Base-by-base conservation (phyloP, 305 asterid species). In the Withania somnifera region DNA sequence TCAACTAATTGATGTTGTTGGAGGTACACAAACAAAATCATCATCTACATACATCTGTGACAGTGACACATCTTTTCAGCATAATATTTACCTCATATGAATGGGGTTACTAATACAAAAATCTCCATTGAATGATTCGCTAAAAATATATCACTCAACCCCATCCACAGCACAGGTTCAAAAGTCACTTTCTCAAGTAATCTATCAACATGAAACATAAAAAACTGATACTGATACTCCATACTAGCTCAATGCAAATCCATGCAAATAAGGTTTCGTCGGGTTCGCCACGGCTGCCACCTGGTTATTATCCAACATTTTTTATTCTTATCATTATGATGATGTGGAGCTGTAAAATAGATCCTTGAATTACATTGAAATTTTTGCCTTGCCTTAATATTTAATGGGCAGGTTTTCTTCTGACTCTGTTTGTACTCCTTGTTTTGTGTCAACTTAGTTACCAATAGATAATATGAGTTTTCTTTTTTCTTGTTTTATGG, bases 401-500 rank as follows among this genome's bases (percentile, higher is more conserved):
- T n/a, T 64, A 17, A 64, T 26, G 26, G 32, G 75, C 50, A 14
- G 45, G 76, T 66, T 22, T 30, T 66, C 28, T 66, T 66, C 17
- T 17, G 42, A n/a, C 52, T 67, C 52, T 19, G 9, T 38, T 36
- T 67, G 52, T 67, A 63, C 45, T 75, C 47, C 63, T n/a, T 75
- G 11, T 75, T 50, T 75, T 6, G 28, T 51, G 63, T 30, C 63
- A 30, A 30, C 15, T 24, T 17, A 40, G 53, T 36, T 40, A 19
- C 82, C 63, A 45, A 83, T 47, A 67, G 24, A 28, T 57, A 45
- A 30, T 50, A 28, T 75, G 36, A 20, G 10, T 82, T 53, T 63
- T 34, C 67, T 66, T 34, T 53, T 28, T 14, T 81, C 19, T 54
- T 81, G 63, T 50, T 54, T 86, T 78, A 82, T 53, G 61, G 68